These are phyloP conservation scores for Dichotomopilus funicola DNA, from an alignment of 2,329 filamentous ascomycete species.

Conservation along the genomic window DNA sequence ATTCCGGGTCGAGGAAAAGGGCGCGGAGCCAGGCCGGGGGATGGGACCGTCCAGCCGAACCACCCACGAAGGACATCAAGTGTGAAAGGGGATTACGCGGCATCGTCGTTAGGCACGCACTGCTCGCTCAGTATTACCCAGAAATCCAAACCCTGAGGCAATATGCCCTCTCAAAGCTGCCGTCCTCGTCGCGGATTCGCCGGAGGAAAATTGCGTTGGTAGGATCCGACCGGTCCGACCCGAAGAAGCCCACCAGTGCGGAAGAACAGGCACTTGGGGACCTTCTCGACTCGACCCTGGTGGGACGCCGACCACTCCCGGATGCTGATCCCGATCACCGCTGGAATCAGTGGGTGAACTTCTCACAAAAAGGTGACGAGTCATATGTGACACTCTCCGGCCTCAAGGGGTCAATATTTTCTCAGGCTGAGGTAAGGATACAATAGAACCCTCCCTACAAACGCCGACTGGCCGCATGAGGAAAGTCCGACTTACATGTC, in stretches of 20 bases:
- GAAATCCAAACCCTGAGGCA: conserved; percentile 61
- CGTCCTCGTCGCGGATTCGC: conserved; percentile 57
- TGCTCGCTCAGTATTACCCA: conserved; percentile 64
- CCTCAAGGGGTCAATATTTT: conserved; percentile 39
- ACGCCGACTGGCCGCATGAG: neutral
- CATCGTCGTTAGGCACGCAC: conserved; percentile 43
- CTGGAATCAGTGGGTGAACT: conserved; percentile 51
- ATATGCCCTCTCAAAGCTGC: conserved; percentile 61
- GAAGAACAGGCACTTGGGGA: conserved; percentile 40
- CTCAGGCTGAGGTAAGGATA: conserved; percentile 56
- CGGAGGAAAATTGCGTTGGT: conserved; percentile 49
- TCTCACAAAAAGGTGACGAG: conserved; percentile 57
- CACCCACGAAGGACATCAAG: conserved; percentile 21
- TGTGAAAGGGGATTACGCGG: conserved; percentile 3
- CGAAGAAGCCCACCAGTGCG: conserved; percentile 21
- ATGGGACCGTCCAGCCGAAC: conserved; percentile 8
- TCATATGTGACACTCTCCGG: conserved; percentile 48
- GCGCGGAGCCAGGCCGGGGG: conserved; percentile 8
- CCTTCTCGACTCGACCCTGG: conserved; percentile 63
- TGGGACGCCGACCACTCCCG: conserved; percentile 43
- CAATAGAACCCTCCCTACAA: no score
- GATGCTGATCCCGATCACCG: conserved; percentile 33
- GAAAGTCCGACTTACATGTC: conserved; percentile 1
- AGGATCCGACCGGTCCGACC: conserved; percentile 27
- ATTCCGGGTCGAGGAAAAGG: conserved; percentile 15